Base-by-base conservation (phyloP, 495 filamentous ascomycete species). In the Delitschia confertaspora region DNA sequence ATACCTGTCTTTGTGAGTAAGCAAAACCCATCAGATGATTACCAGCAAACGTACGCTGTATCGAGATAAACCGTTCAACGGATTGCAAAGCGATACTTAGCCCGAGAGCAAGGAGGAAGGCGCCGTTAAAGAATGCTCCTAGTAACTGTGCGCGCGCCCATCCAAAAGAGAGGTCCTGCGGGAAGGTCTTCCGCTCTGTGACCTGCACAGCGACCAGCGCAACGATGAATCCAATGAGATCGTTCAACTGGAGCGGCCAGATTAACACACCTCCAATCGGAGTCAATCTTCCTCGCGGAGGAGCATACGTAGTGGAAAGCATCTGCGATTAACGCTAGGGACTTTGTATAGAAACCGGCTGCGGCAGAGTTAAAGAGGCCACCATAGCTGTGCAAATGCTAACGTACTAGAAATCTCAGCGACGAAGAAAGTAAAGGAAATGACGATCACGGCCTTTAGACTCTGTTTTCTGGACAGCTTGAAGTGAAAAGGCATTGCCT, bases 341-440 rank as follows among this genome's bases (percentile, higher is more conserved):
- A 60, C 30, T 38, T 39, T 11, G 57, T 60, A 43, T 60, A 57
- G 38, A 60, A 57, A 26, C 54, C 57, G n/a, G 45, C 53, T 69
- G n/a, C 27, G 8, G 30, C 17, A 40, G 4, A 9, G 31, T 42
- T 27, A 38, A 31, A 9, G n/a, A 23, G 17, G 20, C 13, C 38
- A 40, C 14, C 20, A 30, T 11, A n/a, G 3, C 3, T 25, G 21
- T 10, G 20, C 30, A 22, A 35, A n/a, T 18, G 22, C 42, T 26
- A 16, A 38, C 55, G 42, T 45, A 73, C 69, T 56, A 22, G 69
- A 65, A 29, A 73, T 73, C 39, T 74, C 72, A 3, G 64, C 66
- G 9, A 69, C 24, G 49, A 75, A 75, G 45, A 75, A 75, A 13
- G 49, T 56, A 3, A 65, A 65, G n/a, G 71, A 71, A 14, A 73